Evolutionary conservation across 179 eudicot genomes (phyloP), one percentile per base, ranked within the genome.

Genomic region (Silene noctiflora): DNA sequence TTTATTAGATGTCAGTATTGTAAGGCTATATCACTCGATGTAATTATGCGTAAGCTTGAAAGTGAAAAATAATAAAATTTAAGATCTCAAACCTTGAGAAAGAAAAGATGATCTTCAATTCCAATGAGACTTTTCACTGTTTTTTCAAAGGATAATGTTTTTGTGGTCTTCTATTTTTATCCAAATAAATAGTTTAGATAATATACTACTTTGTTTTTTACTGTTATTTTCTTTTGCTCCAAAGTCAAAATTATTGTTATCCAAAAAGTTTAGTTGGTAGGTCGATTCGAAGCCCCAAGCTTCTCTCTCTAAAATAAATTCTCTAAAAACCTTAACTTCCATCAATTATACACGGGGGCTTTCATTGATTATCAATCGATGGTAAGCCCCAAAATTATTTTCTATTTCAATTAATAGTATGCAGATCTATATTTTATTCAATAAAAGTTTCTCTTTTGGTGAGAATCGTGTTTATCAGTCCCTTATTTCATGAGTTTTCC

Each of bases 221-320:
- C 31, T 31, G 44, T 63, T 58, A 33, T 25, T 56, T 25, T 56
- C 9, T n/a, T 53, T 2, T 51, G 29, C 66, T 61, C 58, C 20
- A 61, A 79, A 76, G 76, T 75, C 73, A 80, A 70, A 48, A 25
- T 21, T n/a, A 51, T 51, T 51, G n/a, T 72, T 22, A 78, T 78
- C 64, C 14, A 29, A n/a, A 74, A n/a, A n/a, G n/a, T n/a, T n/a
- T n/a, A n/a, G n/a, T n/a, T n/a, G n/a, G n/a, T n/a, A n/a, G n/a
- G n/a, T n/a, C n/a, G n/a, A n/a, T n/a, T n/a, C n/a, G n/a, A n/a
- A n/a, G n/a, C n/a, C n/a, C n/a, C n/a, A n/a, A n/a, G n/a, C n/a
- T n/a, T n/a, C n/a, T n/a, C n/a, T n/a, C n/a, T n/a, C n/a, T n/a
- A n/a, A n/a, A 27, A 27, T n/a, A 27, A 27, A 27, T 2, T 27